Base-by-base conservation (phyloP, 2,329 filamentous ascomycete genomes). In the Pseudogymnoascus sp. region DNA sequence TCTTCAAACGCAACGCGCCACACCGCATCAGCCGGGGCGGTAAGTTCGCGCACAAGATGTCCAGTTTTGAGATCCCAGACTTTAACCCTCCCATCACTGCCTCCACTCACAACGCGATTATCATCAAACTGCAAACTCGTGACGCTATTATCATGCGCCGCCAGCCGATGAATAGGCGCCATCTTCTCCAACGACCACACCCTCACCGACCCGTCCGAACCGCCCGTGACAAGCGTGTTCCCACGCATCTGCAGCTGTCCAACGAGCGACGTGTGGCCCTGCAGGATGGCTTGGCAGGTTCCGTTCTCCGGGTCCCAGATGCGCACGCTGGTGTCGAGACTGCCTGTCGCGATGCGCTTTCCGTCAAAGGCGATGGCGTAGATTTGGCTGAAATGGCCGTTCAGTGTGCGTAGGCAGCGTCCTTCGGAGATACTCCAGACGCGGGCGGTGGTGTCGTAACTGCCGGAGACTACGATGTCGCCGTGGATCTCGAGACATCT, bases 351-450 rank as follows among this genome's bases (percentile, higher is more conserved):
- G 64, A 99, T 93, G 67, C 93, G 85, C 69, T 88, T 87, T 40
- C 95, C 95, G 73, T 99, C 95, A 76, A 97, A 99, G 1, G 95
- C 95, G 73, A 99, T 96, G 18, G 95, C 95, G 74, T 99, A 99
- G 64, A 99, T 99, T 74, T 99, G 95, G 73, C 93, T 97, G 77
- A 97, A 99, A 76, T 99, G 95, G 0, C 95, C 95, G 51, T 89
- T 87, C 40, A 99, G 81, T 0, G 92, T 97, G 69, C 93, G 88
- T 63, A 97, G 79, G 75, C 95, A 99, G 67, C 91, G 87, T 31
- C 95, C 95, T 76, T 97, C 91, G 1, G 91, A 96, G 62, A 99
- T 97, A 75, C 91, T 97, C 95, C 95, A 99, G 64, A 99, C 93
- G 70, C 92, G 89, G 21, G 95, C 95, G 21, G 91, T 97, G 5